Conservation (phyloP, 2,329 filamentous ascomycete species). For the Phoma herbarum region DNA sequence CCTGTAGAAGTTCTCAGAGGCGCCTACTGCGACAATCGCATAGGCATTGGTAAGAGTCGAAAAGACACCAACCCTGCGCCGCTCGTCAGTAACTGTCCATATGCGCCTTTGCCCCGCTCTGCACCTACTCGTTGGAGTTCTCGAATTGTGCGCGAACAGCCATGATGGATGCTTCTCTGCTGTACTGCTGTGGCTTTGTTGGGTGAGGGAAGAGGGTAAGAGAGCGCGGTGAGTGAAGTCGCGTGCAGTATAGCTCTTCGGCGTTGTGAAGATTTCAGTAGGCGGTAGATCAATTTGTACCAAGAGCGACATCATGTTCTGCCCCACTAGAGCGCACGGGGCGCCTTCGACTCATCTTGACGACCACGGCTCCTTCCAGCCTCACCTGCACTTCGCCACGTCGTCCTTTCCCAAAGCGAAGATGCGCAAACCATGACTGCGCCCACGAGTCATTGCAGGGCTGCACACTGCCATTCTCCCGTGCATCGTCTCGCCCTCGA, state of each 20-base stretch:
- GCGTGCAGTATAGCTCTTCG: conserved; percentile 22
- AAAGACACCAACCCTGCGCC: conserved; percentile 88
- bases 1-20: conserved; percentile 99
- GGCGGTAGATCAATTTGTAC: conserved; percentile 38
- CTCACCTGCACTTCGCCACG: conserved; percentile 20
- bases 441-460: conserved; percentile 12
- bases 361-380: conserved; percentile 17
- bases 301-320: conserved; percentile 33
- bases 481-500: conserved; percentile 7
- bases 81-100: conserved; percentile 25
- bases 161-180: conserved; percentile 50
- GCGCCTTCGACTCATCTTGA: conserved; percentile 40
- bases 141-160: conserved; percentile 74
- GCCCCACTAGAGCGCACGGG: conserved; percentile 32
- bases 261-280: conserved; percentile 34
- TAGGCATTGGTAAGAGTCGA: conserved; percentile 97
- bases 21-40: conserved; percentile 90
- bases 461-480: conserved; percentile 1
- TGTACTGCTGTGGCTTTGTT: conserved; percentile 9
- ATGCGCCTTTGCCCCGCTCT: conserved; percentile 8
- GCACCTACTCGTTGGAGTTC: conserved; percentile 84
- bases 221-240: conserved; percentile 11
- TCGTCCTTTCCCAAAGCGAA: conserved; percentile 4
- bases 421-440: conserved; percentile 14
- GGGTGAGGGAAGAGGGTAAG: not conserved